Conservation (phyloP, 2,329 filamentous ascomycete species). For the Cercospora berteroae region DNA sequence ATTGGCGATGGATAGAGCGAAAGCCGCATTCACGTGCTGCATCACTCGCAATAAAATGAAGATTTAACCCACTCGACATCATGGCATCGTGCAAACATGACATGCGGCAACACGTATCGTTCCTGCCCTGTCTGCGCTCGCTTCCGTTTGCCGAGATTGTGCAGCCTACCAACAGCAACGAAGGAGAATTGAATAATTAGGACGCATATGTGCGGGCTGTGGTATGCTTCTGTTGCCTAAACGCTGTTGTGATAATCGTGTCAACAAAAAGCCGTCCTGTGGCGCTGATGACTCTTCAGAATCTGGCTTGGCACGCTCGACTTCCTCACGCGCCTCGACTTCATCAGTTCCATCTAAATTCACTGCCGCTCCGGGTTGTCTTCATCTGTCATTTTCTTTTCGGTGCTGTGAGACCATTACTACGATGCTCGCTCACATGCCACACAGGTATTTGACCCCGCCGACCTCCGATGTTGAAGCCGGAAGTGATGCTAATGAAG, state of each 20-base stretch:
- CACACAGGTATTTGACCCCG: slow-evolving; percentile 5
- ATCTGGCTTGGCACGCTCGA: background rate
- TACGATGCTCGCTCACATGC: background rate
- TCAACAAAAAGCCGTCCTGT: background rate
- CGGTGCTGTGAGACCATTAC: background rate
- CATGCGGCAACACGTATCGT: background rate
- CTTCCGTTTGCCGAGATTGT: background rate
- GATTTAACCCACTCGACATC: background rate
- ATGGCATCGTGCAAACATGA: background rate
- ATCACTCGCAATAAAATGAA: background rate
- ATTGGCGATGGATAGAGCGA: background rate
- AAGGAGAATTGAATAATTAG: background rate
- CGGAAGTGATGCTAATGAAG: background rate
- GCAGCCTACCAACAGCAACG: background rate
- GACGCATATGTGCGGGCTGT: background rate
- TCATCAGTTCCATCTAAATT: background rate
- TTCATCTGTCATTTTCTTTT: background rate
- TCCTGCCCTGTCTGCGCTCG: background rate
- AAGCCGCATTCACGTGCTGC: background rate
- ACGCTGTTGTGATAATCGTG: background rate
- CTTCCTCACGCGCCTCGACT: background rate
- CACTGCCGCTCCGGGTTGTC: background rate
- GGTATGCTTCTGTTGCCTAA: background rate
- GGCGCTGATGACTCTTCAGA: background rate
- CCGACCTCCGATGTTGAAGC: background rate